Percentiles rank a stretch among this genome's conserved stretches.
Evolutionary conservation across 2,329 filamentous ascomycete genomes (phyloP).

Genomic region (Penicillium vulpinum): DNA sequence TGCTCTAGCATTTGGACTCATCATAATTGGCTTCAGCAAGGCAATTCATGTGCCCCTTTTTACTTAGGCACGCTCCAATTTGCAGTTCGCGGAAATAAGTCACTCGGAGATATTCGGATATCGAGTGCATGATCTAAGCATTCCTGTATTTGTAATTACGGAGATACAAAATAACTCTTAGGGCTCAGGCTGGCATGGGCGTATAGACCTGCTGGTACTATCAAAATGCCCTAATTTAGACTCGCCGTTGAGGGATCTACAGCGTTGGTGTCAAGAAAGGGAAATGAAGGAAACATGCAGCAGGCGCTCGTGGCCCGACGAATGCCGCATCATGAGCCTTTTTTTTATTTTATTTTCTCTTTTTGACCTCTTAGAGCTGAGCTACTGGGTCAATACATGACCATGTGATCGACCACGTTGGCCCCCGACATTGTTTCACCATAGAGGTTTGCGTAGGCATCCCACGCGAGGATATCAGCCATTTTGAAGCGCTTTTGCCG

Average conservation of each 20-base stretch:
- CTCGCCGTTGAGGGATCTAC: slow-evolving; percentile 6
- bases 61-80: not conserved
- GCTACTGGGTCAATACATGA: slow-evolving; percentile 10
- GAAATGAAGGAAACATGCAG: slow-evolving; percentile 11
- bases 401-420: slow-evolving; percentile 30
- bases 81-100: slow-evolving; percentile 16
- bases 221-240: not conserved
- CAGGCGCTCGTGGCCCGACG: slow-evolving; percentile 14
- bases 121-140: slow-evolving; percentile 7
- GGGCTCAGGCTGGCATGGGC: slow-evolving; percentile 2
- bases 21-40: slow-evolving; percentile 12
- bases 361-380: not conserved
- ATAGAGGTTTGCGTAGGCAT: slow-evolving; percentile 1
- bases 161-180: slow-evolving; percentile 13
- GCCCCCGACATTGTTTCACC: slow-evolving; percentile 24
- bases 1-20: slow-evolving; percentile 8
- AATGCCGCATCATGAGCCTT: slow-evolving; percentile 11
- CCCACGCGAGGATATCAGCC: slow-evolving; percentile 21
- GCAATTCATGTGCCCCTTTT: slow-evolving; percentile 17
- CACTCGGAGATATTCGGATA: slow-evolving; percentile 7
- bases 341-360: not conserved
- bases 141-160: slow-evolving; percentile 13
- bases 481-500: slow-evolving; percentile 18
- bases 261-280: slow-evolving; percentile 1
- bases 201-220: slow-evolving; percentile 16